phyloP scores from a whole-genome alignment of 2,329 filamentous ascomycete genomes.

The Fusarium praegraminearum region DNA sequence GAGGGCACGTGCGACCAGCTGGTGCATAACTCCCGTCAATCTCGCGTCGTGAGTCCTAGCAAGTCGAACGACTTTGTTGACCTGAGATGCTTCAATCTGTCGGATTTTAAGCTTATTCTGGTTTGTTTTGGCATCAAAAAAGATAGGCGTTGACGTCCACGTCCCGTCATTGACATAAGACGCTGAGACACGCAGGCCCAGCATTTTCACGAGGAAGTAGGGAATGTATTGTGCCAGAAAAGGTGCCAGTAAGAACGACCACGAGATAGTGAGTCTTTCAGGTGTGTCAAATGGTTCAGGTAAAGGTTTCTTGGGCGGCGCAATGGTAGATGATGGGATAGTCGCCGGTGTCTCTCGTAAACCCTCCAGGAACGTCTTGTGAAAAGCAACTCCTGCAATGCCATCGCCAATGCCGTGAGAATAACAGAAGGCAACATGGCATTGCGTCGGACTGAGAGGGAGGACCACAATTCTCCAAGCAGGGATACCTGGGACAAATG shows the following conservation, averaged over 20 bases:
- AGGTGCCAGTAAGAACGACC: constrained; percentile 41
- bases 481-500: constrained; percentile 33
- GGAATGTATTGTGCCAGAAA: constrained; percentile 35
- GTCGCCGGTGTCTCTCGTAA: neutral
- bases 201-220: constrained; percentile 24
- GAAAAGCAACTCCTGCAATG: constrained; percentile 38
- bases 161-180: constrained; percentile 33
- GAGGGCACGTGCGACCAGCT: constrained; percentile 40
- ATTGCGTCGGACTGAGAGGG: constrained; percentile 18
- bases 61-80: constrained; percentile 18
- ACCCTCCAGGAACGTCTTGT: constrained; percentile 39
- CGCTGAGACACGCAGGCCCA: constrained; percentile 30
- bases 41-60: constrained; percentile 39
- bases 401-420: constrained; percentile 46
- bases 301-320: constrained; percentile 14
- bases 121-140: constrained; percentile 18
- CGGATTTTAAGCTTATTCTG: constrained; percentile 33
- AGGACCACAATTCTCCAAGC: constrained; percentile 43
- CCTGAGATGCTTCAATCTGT: constrained; percentile 22
- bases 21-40: constrained; percentile 35
- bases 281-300: constrained; percentile 42
- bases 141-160: constrained; percentile 36
- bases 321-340: neutral
- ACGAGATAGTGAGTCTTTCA: constrained; percentile 42
- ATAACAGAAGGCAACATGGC: constrained; percentile 40